Base-by-base conservation (phyloP, 2,329 filamentous ascomycete species). In the Alternaria angustiovoidea region DNA sequence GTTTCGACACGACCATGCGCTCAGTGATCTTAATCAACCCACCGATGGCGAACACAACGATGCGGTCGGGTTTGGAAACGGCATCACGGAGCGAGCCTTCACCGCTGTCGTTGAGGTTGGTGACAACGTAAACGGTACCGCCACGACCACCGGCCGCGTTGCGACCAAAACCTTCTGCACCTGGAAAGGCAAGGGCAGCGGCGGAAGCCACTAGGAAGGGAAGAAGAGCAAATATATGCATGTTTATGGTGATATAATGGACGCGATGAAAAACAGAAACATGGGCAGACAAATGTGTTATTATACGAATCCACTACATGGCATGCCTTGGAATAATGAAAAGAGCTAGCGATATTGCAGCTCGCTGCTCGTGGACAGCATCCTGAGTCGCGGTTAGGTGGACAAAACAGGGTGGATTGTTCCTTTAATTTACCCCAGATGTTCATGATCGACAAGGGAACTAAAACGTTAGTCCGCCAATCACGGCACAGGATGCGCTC, bases 71-170 rank as follows among this genome's bases (percentile, higher is more conserved):
- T 53, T 79, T 66, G 0, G 81, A 83, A 36, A 85, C 81, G 14
- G 82, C 83, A 65, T 86, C 83, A 26, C 83, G 82, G 9, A 85
- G 79, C 3, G 83, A 85, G 2, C 83, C 83, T 7, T 79, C 62
- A 5, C 83, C 84, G 3, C 78, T 78, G 64, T 85, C 83, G 53
- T 81, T 75, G 11, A 85, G 72, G 61, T 82, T 85, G 16, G 80
- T 81, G 9, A 85, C 82, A 44, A 83, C 77, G 67, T 84, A 84
- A 24, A 83, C 81, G 4, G 76, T 78, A 30, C 83, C 83, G 18
- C 78, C 77, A 41, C 82, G 78, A 7, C 83, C 83, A 28, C 83
- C 82, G 6, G 80, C 74, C 4, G 83, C 81, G 46, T 82, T 75
- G 49, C 78, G 77, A 12, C 83, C 83, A 61, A 85, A 83, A 11